Evolutionary conservation across 2,329 filamentous ascomycete species (phyloP).

Genomic region (Gaeumannomyces tritici): DNA sequence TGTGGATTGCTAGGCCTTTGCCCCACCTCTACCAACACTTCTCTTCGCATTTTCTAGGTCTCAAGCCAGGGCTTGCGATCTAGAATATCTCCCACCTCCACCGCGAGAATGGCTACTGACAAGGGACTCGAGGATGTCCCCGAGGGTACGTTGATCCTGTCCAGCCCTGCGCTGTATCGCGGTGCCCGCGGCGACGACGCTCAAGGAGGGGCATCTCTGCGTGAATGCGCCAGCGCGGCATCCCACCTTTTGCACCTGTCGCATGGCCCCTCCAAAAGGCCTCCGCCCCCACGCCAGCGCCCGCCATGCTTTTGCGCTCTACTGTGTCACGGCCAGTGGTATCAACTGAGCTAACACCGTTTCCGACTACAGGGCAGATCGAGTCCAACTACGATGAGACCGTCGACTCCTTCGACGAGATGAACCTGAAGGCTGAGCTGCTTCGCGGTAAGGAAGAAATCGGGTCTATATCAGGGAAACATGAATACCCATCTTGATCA

Average conservation of each 20-base stretch:
- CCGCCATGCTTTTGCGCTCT: not conserved
- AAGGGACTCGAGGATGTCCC: conserved; percentile 98
- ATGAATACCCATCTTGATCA: not conserved
- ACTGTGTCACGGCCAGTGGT: not conserved
- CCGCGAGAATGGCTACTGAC: conserved; percentile 96
- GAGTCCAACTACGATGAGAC: conserved; percentile 99
- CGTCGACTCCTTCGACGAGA: conserved; percentile 97
- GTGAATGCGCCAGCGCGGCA: not conserved
- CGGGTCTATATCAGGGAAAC: not conserved
- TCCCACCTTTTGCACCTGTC: not conserved
- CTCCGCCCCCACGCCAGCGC: not conserved
- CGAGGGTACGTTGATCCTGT: conserved; percentile 60
- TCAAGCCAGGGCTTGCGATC: conserved; percentile 71
- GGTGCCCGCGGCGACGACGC: too few species aligned
- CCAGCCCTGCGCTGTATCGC: not conserved
- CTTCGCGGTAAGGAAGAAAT: conserved; percentile 62
- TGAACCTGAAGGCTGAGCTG: conserved; percentile 94
- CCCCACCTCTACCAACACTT: conserved; percentile 25
- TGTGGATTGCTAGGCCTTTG: conserved; percentile 24
- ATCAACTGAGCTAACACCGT: conserved; percentile 5
- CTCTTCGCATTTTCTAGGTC: conserved; percentile 48
- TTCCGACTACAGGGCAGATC: conserved; percentile 68
- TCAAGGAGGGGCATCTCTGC: not conserved
- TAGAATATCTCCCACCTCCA: conserved; percentile 44
- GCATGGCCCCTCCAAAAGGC: not conserved